Percentiles rank a stretch among this genome's conserved stretches.
These are phyloP conservation scores for Clarireedia homoeocarpa DNA, from an alignment of 2,329 filamentous ascomycete genomes.

Conservation along the genomic window DNA sequence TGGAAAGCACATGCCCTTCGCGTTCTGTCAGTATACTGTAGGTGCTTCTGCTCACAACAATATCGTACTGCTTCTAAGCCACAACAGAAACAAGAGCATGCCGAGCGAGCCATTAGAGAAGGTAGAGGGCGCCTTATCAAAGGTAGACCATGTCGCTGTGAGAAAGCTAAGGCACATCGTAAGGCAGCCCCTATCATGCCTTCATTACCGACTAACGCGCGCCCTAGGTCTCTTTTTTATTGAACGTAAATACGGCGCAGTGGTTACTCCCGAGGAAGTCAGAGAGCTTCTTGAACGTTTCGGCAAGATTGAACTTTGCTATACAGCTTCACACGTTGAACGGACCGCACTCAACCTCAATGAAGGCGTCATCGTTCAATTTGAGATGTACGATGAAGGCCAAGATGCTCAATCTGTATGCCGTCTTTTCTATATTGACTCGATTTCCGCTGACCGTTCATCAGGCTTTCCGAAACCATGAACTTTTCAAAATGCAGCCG, in stretches of 20 bases:
- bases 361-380: constrained; percentile 39
- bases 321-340: constrained; percentile 20
- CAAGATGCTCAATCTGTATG: constrained; percentile 43
- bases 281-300: constrained; percentile 35
- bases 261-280: constrained; percentile 38
- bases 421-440: background rate
- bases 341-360: constrained; percentile 24
- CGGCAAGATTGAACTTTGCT: constrained; percentile 34
- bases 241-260: constrained; percentile 32
- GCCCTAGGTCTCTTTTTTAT: constrained; percentile 43
- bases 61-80: background rate
- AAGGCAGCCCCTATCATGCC: constrained; percentile 24
- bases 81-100: constrained; percentile 40
- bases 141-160: constrained; percentile 50
- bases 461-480: constrained; percentile 25
- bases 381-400: constrained; percentile 41
- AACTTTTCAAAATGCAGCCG: constrained; percentile 30
- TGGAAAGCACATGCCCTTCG: constrained; percentile 51
- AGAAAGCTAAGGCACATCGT: constrained; percentile 53
- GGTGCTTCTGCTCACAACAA: constrained; percentile 22
- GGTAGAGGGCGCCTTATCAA: constrained; percentile 43
- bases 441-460: constrained; percentile 6
- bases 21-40: constrained; percentile 56
- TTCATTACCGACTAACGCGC: constrained; percentile 3
- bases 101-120: constrained; percentile 38